Evolutionary conservation across 495 filamentous ascomycete species (phyloP).

Genomic region (Aspergillus diversus): DNA sequence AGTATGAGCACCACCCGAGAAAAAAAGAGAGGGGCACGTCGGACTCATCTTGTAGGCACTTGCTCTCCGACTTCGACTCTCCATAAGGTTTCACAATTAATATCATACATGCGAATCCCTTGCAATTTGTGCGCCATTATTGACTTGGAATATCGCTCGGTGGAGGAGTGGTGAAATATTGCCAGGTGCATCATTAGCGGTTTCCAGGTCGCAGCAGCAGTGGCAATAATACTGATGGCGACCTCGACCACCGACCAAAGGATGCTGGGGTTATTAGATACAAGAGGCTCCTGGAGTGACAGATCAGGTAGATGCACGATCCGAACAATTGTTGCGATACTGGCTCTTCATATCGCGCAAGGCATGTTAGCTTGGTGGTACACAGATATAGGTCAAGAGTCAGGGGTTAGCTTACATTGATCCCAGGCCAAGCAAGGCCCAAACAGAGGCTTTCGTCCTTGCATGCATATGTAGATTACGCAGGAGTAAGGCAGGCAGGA

Average conservation of each 20-base stretch:
- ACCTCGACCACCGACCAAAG: neutral
- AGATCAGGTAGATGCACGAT: neutral
- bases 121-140: no score
- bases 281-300: neutral
- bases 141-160: neutral
- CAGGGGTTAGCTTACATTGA: neutral
- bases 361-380: neutral
- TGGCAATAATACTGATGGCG: neutral
- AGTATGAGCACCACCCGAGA: no score
- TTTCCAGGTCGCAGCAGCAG: neutral
- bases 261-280: neutral
- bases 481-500: neutral
- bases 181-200: neutral
- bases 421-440: neutral
- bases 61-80: no score
- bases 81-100: no score
- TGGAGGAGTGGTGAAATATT: no score
- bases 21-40: no score
- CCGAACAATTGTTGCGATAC: neutral
- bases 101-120: neutral
- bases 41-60: no score
- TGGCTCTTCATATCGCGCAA: neutral
- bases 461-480: conserved; percentile 1
- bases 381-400: neutral
- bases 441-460: conserved; percentile 1